Evolutionary conservation across 495 filamentous ascomycete species (phyloP), one percentile per base, ranked within the genome.

Genomic region (Umbilicaria muhlenbergii): DNA sequence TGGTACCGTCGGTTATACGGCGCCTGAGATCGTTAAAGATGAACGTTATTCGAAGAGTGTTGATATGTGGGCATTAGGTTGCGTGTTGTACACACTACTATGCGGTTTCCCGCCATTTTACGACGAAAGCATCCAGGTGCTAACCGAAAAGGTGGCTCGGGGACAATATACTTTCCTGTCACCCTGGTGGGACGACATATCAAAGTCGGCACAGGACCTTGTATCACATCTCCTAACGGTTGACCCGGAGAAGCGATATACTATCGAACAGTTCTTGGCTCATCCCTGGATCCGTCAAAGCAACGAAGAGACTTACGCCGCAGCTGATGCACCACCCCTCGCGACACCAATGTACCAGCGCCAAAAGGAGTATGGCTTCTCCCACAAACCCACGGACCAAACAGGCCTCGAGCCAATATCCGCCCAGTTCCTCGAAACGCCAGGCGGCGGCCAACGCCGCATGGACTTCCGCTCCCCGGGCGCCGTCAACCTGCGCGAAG

Each of bases 121-220:
- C 64, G 91, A 98, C 54, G 91, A 98, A 60, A 92, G 84, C 52
- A 96, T 98, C 52, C 86, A 94, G 51, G 80, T 94, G 2, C 75
- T 98, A 47, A 98, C 91, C 2, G 92, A 98, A 54, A 98, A 98
- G 65, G 91, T 98, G 21, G 91, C 91, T 5, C 77, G 84, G 43
- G 91, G 92, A 11, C 87, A 96, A 65, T 98, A 91, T 58, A 95
- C 92, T 6, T 98, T 98, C 70, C 70, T 96, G 6, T 95, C 89
- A 11, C 91, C 91, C 1, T 98, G 91, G 91, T 98, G 91, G 91
- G 91, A 98, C 53, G 87, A 95, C 48, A 96, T 96, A 46, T 94
- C 88, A 49, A 89, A 94, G 61, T 78, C 84, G 0, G 91, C 91
- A 1, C 84, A 96, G 57, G 92, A 98, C 54, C 63, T 98, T 5